Base-by-base conservation (phyloP, 352 stramenopile species). In the Phytophthora sansomeana region DNA sequence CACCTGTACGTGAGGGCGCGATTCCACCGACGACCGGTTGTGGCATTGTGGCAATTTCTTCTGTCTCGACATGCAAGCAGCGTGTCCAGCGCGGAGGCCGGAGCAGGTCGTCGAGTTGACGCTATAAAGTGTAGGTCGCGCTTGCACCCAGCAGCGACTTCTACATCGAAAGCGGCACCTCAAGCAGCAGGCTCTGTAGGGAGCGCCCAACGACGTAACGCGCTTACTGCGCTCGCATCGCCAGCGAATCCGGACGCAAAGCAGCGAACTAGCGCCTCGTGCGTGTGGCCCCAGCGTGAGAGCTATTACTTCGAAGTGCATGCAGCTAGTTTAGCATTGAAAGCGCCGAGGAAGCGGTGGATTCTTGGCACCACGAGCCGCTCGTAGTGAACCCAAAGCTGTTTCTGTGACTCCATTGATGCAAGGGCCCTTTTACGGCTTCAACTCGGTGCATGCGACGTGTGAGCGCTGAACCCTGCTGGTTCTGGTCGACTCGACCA, bases 1-100 rank as follows among this genome's bases (percentile, higher is more conserved):
- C 29, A 57, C 16, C 32, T 72, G 64, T 68, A 62, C 64, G 64
- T 72, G 36, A 59, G 64, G 64, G 57, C 33, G 21, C 33, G 33
- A 3, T 39, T 39, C 11, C 4, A n/a, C 33, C 33, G 33, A n/a
- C 21, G 21, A 24, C 21, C 21, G 21, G 21, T 24, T 24, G 21
- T 24, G 21, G 21, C 21, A 24, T 24, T 24, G 21, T 24, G 21
- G 21, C 21, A 24, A 24, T 24, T 24, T 24, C 21, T 24, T 24
- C 21, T 24, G 21, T 24, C 33, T n/a, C 33, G 32, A 16, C 32
- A 42, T 42, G 16, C 6, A 42, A 17, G 14, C 7, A 41, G 16
- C 21, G 21, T 3, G 21, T 24, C 21, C 21, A 24, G 21, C 21
- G 21, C 21, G 21, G 35, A 16, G 14, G n/a, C n/a, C n/a, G n/a